Evolutionary conservation across 768 basidiomycete species (phyloP).

Genomic region (Rhodotorula kratochvilovae): DNA sequence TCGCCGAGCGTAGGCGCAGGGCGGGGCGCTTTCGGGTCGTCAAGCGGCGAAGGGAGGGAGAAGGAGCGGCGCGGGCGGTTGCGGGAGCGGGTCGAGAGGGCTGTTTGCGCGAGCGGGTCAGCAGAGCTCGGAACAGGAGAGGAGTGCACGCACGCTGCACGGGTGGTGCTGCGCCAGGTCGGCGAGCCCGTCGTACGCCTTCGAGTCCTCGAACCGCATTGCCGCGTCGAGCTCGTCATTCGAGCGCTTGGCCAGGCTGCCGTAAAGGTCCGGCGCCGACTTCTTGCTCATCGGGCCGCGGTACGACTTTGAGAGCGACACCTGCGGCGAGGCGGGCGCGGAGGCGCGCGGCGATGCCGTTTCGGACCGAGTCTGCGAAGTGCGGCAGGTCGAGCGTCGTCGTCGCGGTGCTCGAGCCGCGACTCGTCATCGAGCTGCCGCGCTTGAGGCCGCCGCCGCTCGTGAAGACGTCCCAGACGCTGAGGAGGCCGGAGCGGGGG

Average conservation of each 20-base stretch:
- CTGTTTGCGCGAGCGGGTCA: not conserved
- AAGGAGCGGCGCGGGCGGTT: not conserved
- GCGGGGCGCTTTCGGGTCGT: not conserved
- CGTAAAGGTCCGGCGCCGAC: conserved; percentile 19
- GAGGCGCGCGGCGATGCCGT: not conserved
- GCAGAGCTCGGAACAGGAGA: not conserved
- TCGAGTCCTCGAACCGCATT: too few relatives aligned
- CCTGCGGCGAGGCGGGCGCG: not conserved
- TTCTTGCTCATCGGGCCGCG: conserved; percentile 10
- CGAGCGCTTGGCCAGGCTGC: not conserved
- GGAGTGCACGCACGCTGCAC: not conserved
- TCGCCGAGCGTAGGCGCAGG: not conserved
- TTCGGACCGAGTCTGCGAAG: not conserved
- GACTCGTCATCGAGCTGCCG: conserved; percentile 27
- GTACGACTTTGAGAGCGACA: not conserved
- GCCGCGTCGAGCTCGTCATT: not conserved
- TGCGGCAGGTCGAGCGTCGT: conserved; percentile 16
- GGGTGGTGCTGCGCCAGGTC: not conserved
- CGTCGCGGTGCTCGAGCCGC: conserved; percentile 25
- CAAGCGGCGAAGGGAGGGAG: conserved; percentile 1
- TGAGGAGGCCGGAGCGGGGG: conserved; percentile 19
- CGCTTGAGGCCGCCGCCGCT: conserved; percentile 23
- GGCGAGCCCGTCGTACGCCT: not conserved
- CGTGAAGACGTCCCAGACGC: conserved; percentile 24
- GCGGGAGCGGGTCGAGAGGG: not conserved